phyloP scores from a whole-genome alignment of 23 red algal species.

The Gracilaria domingensis region DNA sequence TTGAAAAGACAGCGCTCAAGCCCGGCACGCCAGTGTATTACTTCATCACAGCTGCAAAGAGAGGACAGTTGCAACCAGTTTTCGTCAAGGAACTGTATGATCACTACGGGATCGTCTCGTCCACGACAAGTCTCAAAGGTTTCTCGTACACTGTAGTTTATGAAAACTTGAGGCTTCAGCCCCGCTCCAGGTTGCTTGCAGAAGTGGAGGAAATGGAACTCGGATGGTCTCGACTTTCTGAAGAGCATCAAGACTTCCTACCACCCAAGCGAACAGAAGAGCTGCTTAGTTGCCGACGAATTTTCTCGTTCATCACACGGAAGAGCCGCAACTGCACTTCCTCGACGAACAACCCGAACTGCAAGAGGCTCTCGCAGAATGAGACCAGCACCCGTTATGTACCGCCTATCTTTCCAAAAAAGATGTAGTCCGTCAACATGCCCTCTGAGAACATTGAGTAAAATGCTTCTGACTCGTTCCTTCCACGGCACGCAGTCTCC shows the following conservation, averaged over 20 bases:
- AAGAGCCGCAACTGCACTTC: not conserved
- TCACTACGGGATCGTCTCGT: not conserved
- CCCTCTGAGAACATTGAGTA: not conserved
- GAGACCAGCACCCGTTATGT: not conserved
- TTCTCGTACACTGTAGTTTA: not conserved
- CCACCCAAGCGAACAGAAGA: too few relatives aligned
- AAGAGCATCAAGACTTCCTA: not conserved
- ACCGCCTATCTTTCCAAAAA: not conserved
- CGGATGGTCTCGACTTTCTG: not conserved
- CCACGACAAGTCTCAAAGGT: not conserved
- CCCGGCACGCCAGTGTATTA: not conserved
- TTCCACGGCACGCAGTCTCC: not conserved
- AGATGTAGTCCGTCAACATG: not conserved
- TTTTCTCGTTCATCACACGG: not conserved
- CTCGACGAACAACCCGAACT: not conserved
- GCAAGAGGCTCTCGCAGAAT: not conserved
- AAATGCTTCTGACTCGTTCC: not conserved
- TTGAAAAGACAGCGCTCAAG: not conserved
- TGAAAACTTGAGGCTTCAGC: slow-evolving; percentile 7
- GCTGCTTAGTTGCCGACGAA: not conserved
- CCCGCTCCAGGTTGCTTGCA: not conserved
- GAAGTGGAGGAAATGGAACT: not conserved
- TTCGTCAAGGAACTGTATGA: not conserved
- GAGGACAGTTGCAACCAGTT: not conserved
- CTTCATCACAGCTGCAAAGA: not conserved